phyloP scores from a whole-genome alignment of 1,284 basidiomycete genomes.

The Pseudozyma tsukubaensis region DNA sequence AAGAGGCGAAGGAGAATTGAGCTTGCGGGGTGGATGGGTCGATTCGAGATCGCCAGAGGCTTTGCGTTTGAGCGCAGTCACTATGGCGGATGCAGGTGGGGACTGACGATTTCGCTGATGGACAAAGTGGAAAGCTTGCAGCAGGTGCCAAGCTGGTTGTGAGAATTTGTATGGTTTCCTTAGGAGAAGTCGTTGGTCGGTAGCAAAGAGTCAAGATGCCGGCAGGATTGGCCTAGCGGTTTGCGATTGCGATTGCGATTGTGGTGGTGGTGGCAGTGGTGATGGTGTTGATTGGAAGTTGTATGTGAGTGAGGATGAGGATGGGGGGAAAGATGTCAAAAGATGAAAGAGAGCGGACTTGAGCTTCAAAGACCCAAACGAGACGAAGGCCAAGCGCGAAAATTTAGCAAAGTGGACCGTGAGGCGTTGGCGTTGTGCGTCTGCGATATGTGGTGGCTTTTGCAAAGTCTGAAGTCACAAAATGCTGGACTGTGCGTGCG shows the following conservation, averaged over 20 bases:
- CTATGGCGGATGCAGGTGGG: conserved; percentile 14
- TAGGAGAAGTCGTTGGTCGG: not conserved
- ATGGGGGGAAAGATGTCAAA: too few species aligned
- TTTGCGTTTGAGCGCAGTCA: conserved; percentile 34
- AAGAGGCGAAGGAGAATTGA: conserved; percentile 15
- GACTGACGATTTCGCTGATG: too few species aligned
- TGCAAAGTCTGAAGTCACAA: too few species aligned
- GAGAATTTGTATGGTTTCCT: not conserved
- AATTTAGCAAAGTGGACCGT: not conserved
- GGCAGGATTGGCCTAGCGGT: not conserved
- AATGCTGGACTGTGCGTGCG: too few species aligned
- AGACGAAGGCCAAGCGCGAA: not conserved
- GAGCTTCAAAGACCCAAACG: not conserved
- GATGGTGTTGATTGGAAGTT: not conserved
- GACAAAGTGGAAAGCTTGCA: not conserved
- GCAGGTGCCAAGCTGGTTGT: not conserved
- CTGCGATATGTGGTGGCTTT: too few species aligned
- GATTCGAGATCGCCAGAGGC: conserved; percentile 40
- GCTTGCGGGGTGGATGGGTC: conserved; percentile 15
- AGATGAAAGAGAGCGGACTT: too few species aligned
- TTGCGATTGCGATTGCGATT: too few species aligned
- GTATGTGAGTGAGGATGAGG: not conserved
- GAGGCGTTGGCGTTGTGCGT: too few species aligned
- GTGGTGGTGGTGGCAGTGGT: not conserved
- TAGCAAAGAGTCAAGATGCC: not conserved